Conservation (phyloP, 2,329 filamentous ascomycete species). For the Thielaviopsis punctulata region DNA sequence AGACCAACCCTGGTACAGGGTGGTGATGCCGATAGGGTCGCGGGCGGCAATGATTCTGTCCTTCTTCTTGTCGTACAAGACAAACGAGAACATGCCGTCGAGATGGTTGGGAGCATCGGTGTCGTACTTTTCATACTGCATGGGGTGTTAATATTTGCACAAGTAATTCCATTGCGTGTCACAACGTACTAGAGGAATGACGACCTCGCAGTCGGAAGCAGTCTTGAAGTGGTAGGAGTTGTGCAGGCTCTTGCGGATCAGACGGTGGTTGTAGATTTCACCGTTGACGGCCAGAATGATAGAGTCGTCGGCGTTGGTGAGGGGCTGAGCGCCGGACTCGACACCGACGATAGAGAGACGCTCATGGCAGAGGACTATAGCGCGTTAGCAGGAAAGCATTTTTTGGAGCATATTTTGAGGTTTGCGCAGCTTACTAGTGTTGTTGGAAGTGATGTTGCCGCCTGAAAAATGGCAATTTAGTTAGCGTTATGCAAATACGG, state of each 20-base stretch:
- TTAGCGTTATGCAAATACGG: constrained; percentile 12
- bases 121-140: constrained; percentile 77
- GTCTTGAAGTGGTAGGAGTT: constrained; percentile 92
- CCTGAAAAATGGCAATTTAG: constrained; percentile 32
- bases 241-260: constrained; percentile 76
- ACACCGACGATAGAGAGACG: constrained; percentile 95
- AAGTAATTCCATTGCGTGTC: background rate
- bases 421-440: constrained; percentile 53
- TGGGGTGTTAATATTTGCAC: background rate
- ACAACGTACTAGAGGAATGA: constrained; percentile 76
- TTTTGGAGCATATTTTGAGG: background rate
- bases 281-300: constrained; percentile 94
- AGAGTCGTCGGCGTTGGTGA: constrained; percentile 77
- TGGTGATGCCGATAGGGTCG: constrained; percentile 93
- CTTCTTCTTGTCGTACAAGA: constrained; percentile 88
- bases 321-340: constrained; percentile 86
- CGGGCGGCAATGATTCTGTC: constrained; percentile 86
- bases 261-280: constrained; percentile 98
- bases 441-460: constrained; percentile 75
- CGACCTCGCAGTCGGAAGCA: constrained; percentile 94
- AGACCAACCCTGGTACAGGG: constrained; percentile 88
- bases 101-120: constrained; percentile 83
- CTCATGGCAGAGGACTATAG: constrained; percentile 80
- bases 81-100: constrained; percentile 99
- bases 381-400: background rate